phyloP scores from a whole-genome alignment of 345 rosid genomes.

The Chamaenerion angustifolium region DNA sequence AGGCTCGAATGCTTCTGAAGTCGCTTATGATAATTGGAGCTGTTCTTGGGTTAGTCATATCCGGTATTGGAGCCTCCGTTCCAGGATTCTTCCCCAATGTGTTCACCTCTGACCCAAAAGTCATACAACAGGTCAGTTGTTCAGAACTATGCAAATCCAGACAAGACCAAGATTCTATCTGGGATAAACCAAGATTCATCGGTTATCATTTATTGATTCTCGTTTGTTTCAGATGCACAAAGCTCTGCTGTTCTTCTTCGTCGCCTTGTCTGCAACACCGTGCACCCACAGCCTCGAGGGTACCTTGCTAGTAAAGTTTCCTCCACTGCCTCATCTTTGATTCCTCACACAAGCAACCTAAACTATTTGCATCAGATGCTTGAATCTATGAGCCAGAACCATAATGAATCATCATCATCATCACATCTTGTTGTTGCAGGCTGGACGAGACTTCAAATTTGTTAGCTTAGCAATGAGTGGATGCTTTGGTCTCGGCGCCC shows the following conservation, averaged over 20 bases:
- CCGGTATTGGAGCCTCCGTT: constrained; percentile 27
- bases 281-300: constrained; percentile 42
- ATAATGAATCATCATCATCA: constrained; percentile 2
- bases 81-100: constrained; percentile 38
- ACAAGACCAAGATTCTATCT: background rate
- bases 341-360: background rate
- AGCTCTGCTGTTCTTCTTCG: constrained; percentile 27
- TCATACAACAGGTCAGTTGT: constrained; percentile 27
- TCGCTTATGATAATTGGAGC: constrained; percentile 37
- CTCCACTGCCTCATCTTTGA: background rate
- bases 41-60: constrained; percentile 25
- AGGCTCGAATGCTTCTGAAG: constrained; percentile 38
- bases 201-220: no score
- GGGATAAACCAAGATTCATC: no score
- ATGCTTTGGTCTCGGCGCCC: constrained; percentile 50
- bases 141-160: background rate
- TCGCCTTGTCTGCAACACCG: constrained; percentile 29
- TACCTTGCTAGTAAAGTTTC: constrained; percentile 29
- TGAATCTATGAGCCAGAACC: no score
- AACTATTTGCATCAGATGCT: background rate
- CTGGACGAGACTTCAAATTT: constrained; percentile 80
- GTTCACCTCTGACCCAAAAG: constrained; percentile 28
- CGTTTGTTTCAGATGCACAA: constrained; percentile 27
- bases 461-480: constrained; percentile 66
- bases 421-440: constrained; percentile 31